Base-by-base conservation (phyloP, 208 protist species). In the Wallacemonas sp. region DNA sequence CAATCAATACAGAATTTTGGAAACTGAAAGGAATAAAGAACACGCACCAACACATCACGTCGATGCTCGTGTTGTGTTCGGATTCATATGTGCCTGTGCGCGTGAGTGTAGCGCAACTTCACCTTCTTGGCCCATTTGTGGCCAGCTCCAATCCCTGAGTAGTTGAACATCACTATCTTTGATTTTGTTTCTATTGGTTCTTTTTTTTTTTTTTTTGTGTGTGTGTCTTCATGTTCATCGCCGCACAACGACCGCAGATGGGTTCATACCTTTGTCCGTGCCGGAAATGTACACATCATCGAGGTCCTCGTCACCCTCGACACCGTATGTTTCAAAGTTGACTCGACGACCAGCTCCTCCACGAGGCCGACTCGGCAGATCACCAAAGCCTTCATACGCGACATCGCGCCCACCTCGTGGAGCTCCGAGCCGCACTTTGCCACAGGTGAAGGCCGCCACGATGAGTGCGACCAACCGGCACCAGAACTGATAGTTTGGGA, bases 401-500 rank as follows among this genome's bases (percentile, higher is more conserved):
- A 21, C 51, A 58, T 58, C 51, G 31, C 28, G 51, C 9, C 51
- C 51, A 8, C 28, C 28, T 9, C 51, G 51, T 21, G 38, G 22
- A n/a, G 17, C 34, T 8, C 65, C 34, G 4, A 66, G 46, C 14
- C 62, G 66, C 28, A 47, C 71, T 17, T 68, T 70, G 14, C 88
- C 85, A 38, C 85, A 91, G 0, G 78, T 89, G 27, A 78, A 38
- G 26, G 82, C 27, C 11, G 72, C 59, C 41, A 79, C 27, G n/a
- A 86, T 5, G 2, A 67, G 14, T 19, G 47, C 21, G 1, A 68
- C 22, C 0, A 92, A 26, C 24, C 54, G 24, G 39, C 78, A 86
- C 88, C 85, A 91, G n/a, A 86, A 72, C 6, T 58, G 70, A 45
- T 94, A 94, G 62, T 94, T 87, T 1, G 88, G 88, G 34, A 94